Evolutionary conservation across 768 basidiomycete genomes (phyloP), one percentile per base, ranked within the genome.

Genomic region (Lentinula lateritia): DNA sequence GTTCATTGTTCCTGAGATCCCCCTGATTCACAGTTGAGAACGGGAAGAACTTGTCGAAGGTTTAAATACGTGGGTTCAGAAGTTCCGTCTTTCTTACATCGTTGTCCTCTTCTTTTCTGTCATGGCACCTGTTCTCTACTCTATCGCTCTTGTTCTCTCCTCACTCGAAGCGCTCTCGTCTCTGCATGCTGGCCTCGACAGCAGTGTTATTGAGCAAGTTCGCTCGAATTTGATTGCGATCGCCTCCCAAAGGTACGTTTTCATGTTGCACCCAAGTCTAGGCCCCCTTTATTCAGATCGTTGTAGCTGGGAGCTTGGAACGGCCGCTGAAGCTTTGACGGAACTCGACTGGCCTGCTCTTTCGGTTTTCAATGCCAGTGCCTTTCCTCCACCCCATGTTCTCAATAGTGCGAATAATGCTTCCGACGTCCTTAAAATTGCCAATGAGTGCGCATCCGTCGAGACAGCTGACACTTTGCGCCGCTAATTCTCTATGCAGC

Each of bases 271-370:
- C 2, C 10, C 3, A 6, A 38, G 1, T 6, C 16, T 42, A 15
- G 39, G 13, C 7, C 36, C 0, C 18, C 28, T 28, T 18, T 23
- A 20, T 20, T 5, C 4, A 48, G 9, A 23, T 48, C 18, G 0
- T 42, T 36, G n/a, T 39, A 86, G 83, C 64, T 87, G 86, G 86
- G 85, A 86, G 65, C 67, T 82, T 48, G 86, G 86, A 6, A 81
- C 78, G n/a, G 76, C 78, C 41, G 73, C 81, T n/a, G 76, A 87
- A 67, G 82, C 85, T 12, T 66, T 86, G 52, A 77, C 79, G 13
- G 86, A 87, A 67, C 70, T 79, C 35, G 74, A 78, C 41, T 80
- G 78, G 72, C 80, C 83, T 5, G 60, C 70, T 6, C 68, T 84
- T 41, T 80, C 84, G 20, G 80, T 84, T 16, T 86, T 83, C 66